A percentile compares a stretch with the other conserved stretches of the same genome.
Evolutionary conservation across 2,329 filamentous ascomycete species (phyloP).

Genomic region (Neoascochyta sp.): DNA sequence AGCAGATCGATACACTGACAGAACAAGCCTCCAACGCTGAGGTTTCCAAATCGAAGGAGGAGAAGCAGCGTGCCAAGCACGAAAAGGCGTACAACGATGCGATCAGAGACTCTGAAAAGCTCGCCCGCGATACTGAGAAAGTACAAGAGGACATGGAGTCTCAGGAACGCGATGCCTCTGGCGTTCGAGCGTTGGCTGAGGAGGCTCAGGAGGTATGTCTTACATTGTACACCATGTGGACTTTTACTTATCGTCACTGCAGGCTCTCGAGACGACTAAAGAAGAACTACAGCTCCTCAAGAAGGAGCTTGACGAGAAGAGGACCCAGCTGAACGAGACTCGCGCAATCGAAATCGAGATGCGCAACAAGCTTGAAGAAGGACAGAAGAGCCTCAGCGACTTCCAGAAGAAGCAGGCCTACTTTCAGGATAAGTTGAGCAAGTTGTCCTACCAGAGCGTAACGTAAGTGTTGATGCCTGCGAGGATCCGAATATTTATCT

Average conservation of each 20-base stretch:
- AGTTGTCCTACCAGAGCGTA: conserved; percentile 78
- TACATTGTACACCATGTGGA: not conserved
- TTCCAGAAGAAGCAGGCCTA: conserved; percentile 80
- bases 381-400: conserved; percentile 81
- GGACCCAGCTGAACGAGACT: conserved; percentile 50
- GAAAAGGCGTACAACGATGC: conserved; percentile 78
- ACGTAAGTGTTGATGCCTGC: conserved; percentile 14
- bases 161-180: conserved; percentile 71
- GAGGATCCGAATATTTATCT: conserved; percentile 2
- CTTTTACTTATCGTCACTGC: conserved; percentile 16
- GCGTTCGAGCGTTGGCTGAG: conserved; percentile 68
- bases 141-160: conserved; percentile 74
- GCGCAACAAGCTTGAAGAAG: conserved; percentile 96
- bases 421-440: conserved; percentile 86
- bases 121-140: conserved; percentile 69
- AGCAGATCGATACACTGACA: conserved; percentile 73
- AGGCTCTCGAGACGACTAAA: conserved; percentile 72
- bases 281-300: conserved; percentile 77
- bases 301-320: conserved; percentile 77
- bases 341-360: conserved; percentile 83
- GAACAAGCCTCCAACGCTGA: conserved; percentile 85
- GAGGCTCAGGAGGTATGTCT: conserved; percentile 65
- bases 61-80: conserved; percentile 85
- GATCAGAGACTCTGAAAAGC: conserved; percentile 70
- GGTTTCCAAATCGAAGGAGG: conserved; percentile 83